Evolutionary conservation across 257 asterid species (phyloP).

Genomic region (Lycium barbarum): DNA sequence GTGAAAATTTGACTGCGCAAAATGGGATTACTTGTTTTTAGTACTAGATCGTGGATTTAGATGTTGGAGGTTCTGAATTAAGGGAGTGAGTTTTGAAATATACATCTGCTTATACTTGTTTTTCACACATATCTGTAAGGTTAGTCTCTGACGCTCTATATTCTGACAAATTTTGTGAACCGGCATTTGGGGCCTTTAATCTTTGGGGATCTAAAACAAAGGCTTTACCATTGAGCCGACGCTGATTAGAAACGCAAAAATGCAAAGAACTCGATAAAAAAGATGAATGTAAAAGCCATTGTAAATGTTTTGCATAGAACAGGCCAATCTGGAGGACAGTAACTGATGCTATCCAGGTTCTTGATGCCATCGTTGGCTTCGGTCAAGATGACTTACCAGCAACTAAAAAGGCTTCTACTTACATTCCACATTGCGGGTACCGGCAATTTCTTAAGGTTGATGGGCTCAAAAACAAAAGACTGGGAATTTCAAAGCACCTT

Average conservation of each 20-base stretch:
- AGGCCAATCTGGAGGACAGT: constrained; percentile 65
- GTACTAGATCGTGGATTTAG: too few relatives aligned
- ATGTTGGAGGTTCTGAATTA: not conserved
- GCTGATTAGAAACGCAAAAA: not conserved
- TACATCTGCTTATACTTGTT: too few relatives aligned
- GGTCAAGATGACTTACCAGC: constrained; percentile 46
- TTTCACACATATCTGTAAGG: too few relatives aligned
- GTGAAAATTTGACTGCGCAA: too few relatives aligned
- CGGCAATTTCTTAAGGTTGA: constrained; percentile 49
- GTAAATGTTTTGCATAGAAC: not conserved
- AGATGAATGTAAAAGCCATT: not conserved
- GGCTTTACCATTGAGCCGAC: too few relatives aligned
- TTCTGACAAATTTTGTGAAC: too few relatives aligned
- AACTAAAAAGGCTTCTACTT: constrained; percentile 44
- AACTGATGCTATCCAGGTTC: constrained; percentile 56
- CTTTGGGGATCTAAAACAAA: too few relatives aligned
- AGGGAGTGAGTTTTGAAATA: too few relatives aligned
- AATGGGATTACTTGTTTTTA: too few relatives aligned
- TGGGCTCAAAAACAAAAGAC: constrained; percentile 55
- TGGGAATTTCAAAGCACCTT: constrained; percentile 47
- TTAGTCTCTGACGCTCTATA: too few relatives aligned
- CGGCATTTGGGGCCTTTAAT: too few relatives aligned
- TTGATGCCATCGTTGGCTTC: constrained; percentile 54
- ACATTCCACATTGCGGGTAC: constrained; percentile 54
- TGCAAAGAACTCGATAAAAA: not conserved